These are phyloP conservation scores for Pelargonium cotyledonis DNA, from an alignment of 441 rosid genomes.

Conservation along the genomic window DNA sequence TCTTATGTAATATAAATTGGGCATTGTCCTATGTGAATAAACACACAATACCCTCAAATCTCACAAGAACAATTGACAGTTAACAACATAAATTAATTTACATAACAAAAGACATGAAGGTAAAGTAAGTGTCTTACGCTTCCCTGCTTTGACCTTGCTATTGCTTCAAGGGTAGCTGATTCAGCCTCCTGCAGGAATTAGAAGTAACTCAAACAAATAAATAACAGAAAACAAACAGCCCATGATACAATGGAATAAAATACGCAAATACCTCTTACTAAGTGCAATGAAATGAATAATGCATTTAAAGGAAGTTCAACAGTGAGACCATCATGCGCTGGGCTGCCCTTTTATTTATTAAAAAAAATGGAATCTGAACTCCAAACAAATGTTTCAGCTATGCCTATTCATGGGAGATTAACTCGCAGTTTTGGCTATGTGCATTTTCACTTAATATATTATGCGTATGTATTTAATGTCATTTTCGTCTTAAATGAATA, in stretches of 20 bases:
- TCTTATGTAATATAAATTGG: too few relatives aligned
- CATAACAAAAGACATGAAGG: constrained; percentile 14
- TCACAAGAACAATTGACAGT: too few relatives aligned
- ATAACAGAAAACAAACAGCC: constrained; percentile 16
- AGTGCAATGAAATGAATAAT: not conserved
- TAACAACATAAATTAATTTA: not conserved
- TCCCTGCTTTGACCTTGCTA: constrained; percentile 72
- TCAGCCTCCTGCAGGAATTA: constrained; percentile 68
- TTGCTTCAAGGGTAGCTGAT: constrained; percentile 86
- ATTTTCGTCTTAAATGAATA: not conserved
- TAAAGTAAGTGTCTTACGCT: constrained; percentile 50
- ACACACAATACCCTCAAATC: too few relatives aligned
- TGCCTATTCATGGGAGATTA: not conserved
- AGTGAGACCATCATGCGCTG: too few relatives aligned
- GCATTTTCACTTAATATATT: not conserved
- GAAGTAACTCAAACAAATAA: not conserved
- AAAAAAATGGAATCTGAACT: not conserved
- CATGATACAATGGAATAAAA: not conserved
- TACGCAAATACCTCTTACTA: not conserved
- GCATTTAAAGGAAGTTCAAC: not conserved
- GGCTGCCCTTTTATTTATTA: too few relatives aligned
- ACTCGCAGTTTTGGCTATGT: not conserved
- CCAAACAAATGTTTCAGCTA: not conserved
- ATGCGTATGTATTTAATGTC: not conserved
- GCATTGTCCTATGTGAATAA: too few relatives aligned